Percentiles rank a stretch among this genome's conserved stretches.
Conservation (phyloP, 192 early-diverging fungal genomes). For the Gaertneriomyces semiglobifer region DNA sequence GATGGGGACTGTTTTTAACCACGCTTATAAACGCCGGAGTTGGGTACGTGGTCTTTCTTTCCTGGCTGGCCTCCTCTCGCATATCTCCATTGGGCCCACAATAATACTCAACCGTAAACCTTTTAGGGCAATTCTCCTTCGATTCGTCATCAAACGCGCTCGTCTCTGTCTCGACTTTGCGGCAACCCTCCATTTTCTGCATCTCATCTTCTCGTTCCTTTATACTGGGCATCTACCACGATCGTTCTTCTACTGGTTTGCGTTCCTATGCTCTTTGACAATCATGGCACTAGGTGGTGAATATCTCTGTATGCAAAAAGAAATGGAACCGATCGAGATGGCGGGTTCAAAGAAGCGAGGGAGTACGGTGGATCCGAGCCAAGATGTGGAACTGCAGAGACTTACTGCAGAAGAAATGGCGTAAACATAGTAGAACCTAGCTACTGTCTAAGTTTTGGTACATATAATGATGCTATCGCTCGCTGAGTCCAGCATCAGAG, state of each 20-base stretch:
- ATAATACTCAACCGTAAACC: neutral
- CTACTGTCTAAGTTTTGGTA: neutral
- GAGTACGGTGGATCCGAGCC: neutral
- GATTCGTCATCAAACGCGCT: slow-evolving; percentile 68
- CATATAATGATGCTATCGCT: too few species aligned
- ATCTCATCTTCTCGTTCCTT: slow-evolving; percentile 55
- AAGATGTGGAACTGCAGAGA: slow-evolving; percentile 30
- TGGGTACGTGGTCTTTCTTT: slow-evolving; percentile 39
- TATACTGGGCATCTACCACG: slow-evolving; percentile 62
- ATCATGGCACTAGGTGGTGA: slow-evolving; percentile 75
- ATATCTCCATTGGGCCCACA: neutral
- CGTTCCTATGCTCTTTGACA: slow-evolving; percentile 45
- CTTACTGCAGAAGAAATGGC: slow-evolving; percentile 7
- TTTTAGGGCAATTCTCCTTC: slow-evolving; percentile 25
- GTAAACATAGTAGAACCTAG: neutral
- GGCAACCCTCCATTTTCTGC: slow-evolving; percentile 66
- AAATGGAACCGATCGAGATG: slow-evolving; percentile 70
- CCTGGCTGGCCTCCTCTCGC: neutral
- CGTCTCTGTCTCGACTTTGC: slow-evolving; percentile 75
- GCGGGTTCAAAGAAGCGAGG: slow-evolving; percentile 14
- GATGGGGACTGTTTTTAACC: slow-evolving; percentile 65
- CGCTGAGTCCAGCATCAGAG: too few species aligned
- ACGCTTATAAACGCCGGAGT: slow-evolving; percentile 62
- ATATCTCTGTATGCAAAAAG: slow-evolving; percentile 74
- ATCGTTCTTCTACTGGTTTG: slow-evolving; percentile 66